Evolutionary conservation across 2,329 filamentous ascomycete genomes (phyloP), one percentile per base, ranked within the genome.

Genomic region (Aureobasidium uvarum): DNA sequence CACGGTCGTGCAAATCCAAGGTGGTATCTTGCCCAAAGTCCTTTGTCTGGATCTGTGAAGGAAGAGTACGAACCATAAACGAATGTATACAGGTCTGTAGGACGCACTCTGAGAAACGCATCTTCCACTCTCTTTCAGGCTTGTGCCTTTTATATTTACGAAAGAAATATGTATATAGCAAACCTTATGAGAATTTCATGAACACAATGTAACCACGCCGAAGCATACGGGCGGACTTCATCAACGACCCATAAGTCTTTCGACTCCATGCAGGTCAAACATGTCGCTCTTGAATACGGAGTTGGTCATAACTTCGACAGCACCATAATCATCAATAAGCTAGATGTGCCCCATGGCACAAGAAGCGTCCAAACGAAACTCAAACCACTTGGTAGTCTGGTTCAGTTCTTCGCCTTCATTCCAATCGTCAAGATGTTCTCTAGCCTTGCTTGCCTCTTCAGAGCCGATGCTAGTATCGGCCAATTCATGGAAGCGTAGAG

Each of bases 1-100:
- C 16, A 62, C 43, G 2, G 45, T 51, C 18, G 58, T 62, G 58
- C 43, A 50, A 6, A 14, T 62, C 20, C 14, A 62, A 20, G 58
- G 58, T 2, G 38, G 54, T 2, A 31, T 20, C 2, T 23, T 20
- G 23, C 54, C 54, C 0, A 56, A 31, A 16, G 1, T 16, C 3
- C 13, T 56, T 2, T 56, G 23, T 20, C 38, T 56, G 4, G 38
- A 56, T 7, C 11, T 56, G 38, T 56, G n/a, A 25, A 25, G 25
- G 25, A 25, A 25, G 25, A 25, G 25, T 25, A 25, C 25, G 25
- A 25, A 25, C 25, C 25, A 25, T 25, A 25, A 25, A 25, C 25
- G 25, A 25, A 25, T 25, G 25, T 25, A 25, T 25, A 25, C 25
- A 25, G 25, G 25, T 25, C 4, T 25, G 4, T 25, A 25, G 25